Percentiles rank a stretch among this genome's conserved stretches.
These are phyloP conservation scores for Wickerhamomyces silvicola DNA, from an alignment of 805 yeast genomes.

Conservation along the genomic window DNA sequence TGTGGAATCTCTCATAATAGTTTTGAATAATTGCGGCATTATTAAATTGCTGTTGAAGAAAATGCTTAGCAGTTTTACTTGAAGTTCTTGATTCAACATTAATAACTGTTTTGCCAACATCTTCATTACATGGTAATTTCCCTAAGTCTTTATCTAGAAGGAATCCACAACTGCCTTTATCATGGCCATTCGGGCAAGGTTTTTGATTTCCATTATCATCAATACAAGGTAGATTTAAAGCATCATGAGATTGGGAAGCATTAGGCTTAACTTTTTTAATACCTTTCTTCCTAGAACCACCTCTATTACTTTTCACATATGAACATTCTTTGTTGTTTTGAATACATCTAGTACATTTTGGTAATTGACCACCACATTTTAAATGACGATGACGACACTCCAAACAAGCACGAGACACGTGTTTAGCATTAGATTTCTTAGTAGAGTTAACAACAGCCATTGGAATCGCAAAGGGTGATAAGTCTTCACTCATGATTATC, in stretches of 20 bases:
- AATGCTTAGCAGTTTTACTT: background rate
- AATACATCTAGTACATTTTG: slow-evolving; percentile 38
- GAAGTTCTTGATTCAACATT: slow-evolving; percentile 4
- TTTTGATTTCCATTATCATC: slow-evolving; percentile 6
- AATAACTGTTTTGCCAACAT: slow-evolving; percentile 5
- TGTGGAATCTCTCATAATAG: slow-evolving; percentile 34
- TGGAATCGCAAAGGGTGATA: background rate
- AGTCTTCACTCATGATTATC: too few relatives aligned
- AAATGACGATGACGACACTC: slow-evolving; percentile 46
- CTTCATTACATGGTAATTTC: slow-evolving; percentile 15
- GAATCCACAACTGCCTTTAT: slow-evolving; percentile 14
- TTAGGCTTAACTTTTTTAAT: slow-evolving; percentile 23
- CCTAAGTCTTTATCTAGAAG: slow-evolving; percentile 9
- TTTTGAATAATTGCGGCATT: slow-evolving; percentile 16
- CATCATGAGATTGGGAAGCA: background rate
- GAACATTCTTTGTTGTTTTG: slow-evolving; percentile 31
- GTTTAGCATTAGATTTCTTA: slow-evolving; percentile 24
- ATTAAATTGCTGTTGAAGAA: slow-evolving; percentile 11
- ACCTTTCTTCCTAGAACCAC: slow-evolving; percentile 48
- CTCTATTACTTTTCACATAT: slow-evolving; percentile 46
- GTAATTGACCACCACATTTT: slow-evolving; percentile 44
- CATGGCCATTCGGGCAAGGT: slow-evolving; percentile 21
- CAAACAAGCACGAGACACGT: slow-evolving; percentile 43
- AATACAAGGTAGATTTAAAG: slow-evolving; percentile 16
- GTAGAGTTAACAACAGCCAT: background rate